Evolutionary conservation across 495 filamentous ascomycete species (phyloP).

Genomic region (Penicillium lagena): DNA sequence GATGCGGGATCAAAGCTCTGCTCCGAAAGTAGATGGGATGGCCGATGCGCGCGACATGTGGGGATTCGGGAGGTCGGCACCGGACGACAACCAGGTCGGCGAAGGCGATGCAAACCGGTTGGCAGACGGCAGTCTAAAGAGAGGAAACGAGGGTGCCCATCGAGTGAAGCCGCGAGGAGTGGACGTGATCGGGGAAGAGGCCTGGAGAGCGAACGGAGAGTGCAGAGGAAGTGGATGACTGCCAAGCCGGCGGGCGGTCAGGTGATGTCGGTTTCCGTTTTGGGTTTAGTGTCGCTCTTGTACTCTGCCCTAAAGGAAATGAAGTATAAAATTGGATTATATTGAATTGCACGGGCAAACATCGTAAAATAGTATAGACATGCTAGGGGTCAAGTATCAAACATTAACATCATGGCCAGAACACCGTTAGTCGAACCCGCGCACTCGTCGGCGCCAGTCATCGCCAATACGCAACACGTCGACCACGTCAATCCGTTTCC

Average conservation of each 20-base stretch:
- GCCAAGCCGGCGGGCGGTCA: slow-evolving; percentile 36
- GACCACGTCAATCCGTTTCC: slow-evolving; percentile 80
- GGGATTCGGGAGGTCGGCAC: slow-evolving; percentile 37
- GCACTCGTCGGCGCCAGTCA: slow-evolving; percentile 74
- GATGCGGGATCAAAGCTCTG: slow-evolving; percentile 25
- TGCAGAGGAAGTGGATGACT: slow-evolving; percentile 30
- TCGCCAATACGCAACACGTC: slow-evolving; percentile 71
- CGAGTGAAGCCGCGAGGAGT: slow-evolving; percentile 18
- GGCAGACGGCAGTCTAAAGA: slow-evolving; percentile 15
- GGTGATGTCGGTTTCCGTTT: slow-evolving; percentile 18
- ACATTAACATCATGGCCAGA: slow-evolving; percentile 16
- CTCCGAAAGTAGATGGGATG: slow-evolving; percentile 37
- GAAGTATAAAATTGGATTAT: neutral
- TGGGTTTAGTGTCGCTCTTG: slow-evolving; percentile 9
- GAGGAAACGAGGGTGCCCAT: slow-evolving; percentile 22
- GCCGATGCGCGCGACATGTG: slow-evolving; percentile 46
- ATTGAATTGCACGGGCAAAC: neutral
- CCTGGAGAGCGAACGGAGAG: slow-evolving; percentile 12
- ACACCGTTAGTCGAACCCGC: slow-evolving; percentile 55
- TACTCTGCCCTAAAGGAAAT: neutral
- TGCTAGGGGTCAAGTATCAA: slow-evolving; percentile 18
- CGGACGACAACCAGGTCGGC: neutral
- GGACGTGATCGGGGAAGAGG: slow-evolving; percentile 12
- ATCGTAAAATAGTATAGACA: slow-evolving; percentile 24
- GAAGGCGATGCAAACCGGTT: too few relatives aligned